Conservation (phyloP, 129 eudicot species). For the Mikania micrantha region DNA sequence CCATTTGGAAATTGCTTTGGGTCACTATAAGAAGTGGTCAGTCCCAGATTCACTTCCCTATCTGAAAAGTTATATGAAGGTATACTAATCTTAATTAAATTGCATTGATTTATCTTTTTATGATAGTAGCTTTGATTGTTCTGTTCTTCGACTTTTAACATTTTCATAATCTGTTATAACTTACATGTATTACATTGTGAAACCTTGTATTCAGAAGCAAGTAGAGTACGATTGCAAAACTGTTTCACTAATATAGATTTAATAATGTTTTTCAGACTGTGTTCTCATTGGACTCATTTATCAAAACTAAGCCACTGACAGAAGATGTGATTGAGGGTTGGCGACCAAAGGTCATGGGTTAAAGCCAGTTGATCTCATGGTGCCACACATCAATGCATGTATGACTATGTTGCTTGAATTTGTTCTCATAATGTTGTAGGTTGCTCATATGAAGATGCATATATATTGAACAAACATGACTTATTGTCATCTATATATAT, state of each 20-base stretch:
- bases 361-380: neutral
- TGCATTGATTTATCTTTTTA: neutral
- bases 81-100: slow-evolving; percentile 6
- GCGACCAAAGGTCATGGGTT: slow-evolving; percentile 87
- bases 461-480: neutral
- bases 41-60: slow-evolving; percentile 79
- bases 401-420: neutral
- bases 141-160: neutral
- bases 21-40: slow-evolving; percentile 85
- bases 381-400: too few species aligned
- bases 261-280: slow-evolving; percentile 31
- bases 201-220: neutral
- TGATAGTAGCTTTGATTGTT: slow-evolving; percentile 4
- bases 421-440: neutral
- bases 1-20: slow-evolving; percentile 81
- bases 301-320: slow-evolving; percentile 59
- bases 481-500: neutral
- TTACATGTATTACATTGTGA: neutral
- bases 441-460: neutral
- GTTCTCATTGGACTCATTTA: slow-evolving; percentile 71
- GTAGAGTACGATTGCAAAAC: neutral
- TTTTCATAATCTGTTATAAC: neutral
- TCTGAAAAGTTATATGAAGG: slow-evolving; percentile 84
- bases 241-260: neutral
- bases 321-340: slow-evolving; percentile 89